Base-by-base conservation (phyloP, 345 rosid species). In the Hibiscus syriacus region DNA sequence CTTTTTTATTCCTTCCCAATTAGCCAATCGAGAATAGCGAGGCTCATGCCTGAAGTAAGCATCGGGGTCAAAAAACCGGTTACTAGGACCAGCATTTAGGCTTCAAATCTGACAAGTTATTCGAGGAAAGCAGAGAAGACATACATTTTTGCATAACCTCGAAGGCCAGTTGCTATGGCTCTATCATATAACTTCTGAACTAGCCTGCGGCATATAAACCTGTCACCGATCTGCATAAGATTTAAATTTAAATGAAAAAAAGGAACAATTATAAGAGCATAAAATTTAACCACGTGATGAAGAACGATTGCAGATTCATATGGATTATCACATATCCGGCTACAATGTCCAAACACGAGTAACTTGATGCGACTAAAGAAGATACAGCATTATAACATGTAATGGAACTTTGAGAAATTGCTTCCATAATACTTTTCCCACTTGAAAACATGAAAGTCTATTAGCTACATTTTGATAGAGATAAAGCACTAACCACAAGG, bases 1-100 rank as follows among this genome's bases (percentile, higher is more conserved):
- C 96, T 74, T 90, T 77, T 72, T 82, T 26, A 92, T 92, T 81
- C 97, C 97, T 75, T 92, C 97, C 97, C 97, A 92, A 64, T 92
- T 86, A 58, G 97, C 96, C 73, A 92, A 96, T 66, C 90, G 85
- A 72, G 96, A 61, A 78, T 84, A 90, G 22, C n/a, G 92, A 74
- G 96, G 90, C 76, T 92, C 86, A 66, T 92, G 98, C 67, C 98
- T 92, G 81, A 80, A 83, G 70, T 56, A 48, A 69, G 46, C 45
- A 76, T 66, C 59, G 64, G 11, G 56, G 32, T 67, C 67, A 78
- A 10, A 27, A 60, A 38, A 38, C 8, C 1, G 2, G 19, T 60
- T 20, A 20, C 13, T 60, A 60, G 22, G 8, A 26, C 9, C 12
- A 11, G 20, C 26, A 30, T 60, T 46, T 67, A 66, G 70, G 32